Percentiles rank a stretch among this genome's conserved stretches.
phyloP scores from a whole-genome alignment of 2,329 filamentous ascomycete genomes.

The Aspergillus nomiae region DNA sequence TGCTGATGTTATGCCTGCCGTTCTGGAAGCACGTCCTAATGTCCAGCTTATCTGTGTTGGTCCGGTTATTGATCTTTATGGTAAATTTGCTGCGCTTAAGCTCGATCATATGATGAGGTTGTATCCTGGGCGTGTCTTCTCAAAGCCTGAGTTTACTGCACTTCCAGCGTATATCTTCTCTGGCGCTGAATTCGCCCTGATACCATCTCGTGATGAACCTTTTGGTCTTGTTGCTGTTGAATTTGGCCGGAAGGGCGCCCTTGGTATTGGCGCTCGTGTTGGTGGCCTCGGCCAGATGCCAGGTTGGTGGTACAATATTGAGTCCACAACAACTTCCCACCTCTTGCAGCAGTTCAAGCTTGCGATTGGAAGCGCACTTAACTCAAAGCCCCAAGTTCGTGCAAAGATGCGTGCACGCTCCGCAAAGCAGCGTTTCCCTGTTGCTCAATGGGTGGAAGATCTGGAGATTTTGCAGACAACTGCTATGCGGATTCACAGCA shows the following conservation, averaged over 20 bases:
- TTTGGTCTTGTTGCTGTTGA: conserved; percentile 70
- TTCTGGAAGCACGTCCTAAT: conserved; percentile 62
- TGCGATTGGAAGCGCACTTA: conserved; percentile 63
- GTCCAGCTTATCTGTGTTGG: conserved; percentile 66
- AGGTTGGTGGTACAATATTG: conserved; percentile 71
- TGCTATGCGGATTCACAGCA: conserved; percentile 60
- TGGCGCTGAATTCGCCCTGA: conserved; percentile 68
- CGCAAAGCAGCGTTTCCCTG: conserved; percentile 67
- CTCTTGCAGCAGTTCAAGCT: conserved; percentile 66
- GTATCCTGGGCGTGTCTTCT: conserved; percentile 67
- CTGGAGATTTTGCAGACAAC: conserved; percentile 63
- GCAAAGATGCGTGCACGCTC: conserved; percentile 66
- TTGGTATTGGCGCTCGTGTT: conserved; percentile 67
- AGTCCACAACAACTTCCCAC: conserved; percentile 65
- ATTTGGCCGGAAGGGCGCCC: conserved; percentile 68
- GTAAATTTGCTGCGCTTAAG: conserved; percentile 68
- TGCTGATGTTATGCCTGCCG: conserved; percentile 65
- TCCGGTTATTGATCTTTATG: conserved; percentile 68
- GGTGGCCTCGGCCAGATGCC: conserved; percentile 71
- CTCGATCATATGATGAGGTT: conserved; percentile 65
- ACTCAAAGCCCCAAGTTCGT: conserved; percentile 57
- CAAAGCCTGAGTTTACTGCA: conserved; percentile 68
- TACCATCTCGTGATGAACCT: conserved; percentile 69
- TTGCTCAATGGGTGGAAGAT: conserved; percentile 67
- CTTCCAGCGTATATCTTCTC: conserved; percentile 69